Evolutionary conservation across 2,329 filamentous ascomycete species (phyloP).

Genomic region (Diplodia seriata): DNA sequence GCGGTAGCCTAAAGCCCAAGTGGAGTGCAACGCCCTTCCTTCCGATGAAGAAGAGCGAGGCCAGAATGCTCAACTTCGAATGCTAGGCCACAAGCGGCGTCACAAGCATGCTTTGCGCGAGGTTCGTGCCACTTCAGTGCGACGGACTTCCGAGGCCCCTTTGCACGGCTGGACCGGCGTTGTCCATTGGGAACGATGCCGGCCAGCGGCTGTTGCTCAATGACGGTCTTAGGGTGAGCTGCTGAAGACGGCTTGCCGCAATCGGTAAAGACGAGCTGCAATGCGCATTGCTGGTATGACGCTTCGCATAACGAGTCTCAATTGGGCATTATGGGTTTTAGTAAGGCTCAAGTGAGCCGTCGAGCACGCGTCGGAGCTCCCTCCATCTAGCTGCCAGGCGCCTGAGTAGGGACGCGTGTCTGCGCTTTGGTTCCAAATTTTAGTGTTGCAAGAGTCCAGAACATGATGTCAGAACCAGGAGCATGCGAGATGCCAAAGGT

Average conservation of each 20-base stretch:
- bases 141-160: not conserved
- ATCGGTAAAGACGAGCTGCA: not conserved
- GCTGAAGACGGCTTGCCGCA: constrained; percentile 5
- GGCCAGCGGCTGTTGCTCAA: not conserved
- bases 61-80: constrained; percentile 20
- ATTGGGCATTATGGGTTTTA: not conserved
- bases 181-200: not conserved
- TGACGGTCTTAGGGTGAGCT: no score
- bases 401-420: not conserved
- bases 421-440: not conserved
- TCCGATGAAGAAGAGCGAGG: constrained; percentile 14
- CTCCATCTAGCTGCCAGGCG: not conserved
- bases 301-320: not conserved
- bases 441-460: not conserved
- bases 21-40: constrained; percentile 31
- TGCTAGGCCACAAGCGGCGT: constrained; percentile 25
- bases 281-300: constrained; percentile 10
- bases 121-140: constrained; percentile 8
- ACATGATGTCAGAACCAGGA: constrained; percentile 16
- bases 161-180: not conserved
- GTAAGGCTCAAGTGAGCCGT: not conserved
- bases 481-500: not conserved
- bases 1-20: constrained; percentile 22
- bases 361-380: not conserved
- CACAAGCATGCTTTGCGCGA: constrained; percentile 13